Conservation (phyloP, 2,329 filamentous ascomycete genomes). For the Emergomyces orientalis region DNA sequence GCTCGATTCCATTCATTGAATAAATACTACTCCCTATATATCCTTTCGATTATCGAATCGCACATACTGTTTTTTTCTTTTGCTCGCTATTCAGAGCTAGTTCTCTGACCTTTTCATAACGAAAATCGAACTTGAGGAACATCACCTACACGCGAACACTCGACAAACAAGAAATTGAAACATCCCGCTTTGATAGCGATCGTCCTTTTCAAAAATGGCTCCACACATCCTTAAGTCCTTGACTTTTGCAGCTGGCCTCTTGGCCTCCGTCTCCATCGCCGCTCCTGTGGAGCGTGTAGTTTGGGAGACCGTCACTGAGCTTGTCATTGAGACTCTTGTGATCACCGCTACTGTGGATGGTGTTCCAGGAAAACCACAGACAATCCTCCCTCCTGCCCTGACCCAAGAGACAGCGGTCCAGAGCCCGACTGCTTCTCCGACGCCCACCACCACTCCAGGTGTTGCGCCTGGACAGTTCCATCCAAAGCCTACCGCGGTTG, state of each 20-base stretch:
- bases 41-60: background rate
- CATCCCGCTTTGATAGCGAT: slow-evolving; percentile 7
- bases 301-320: slow-evolving; percentile 15
- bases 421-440: slow-evolving; percentile 12
- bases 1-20: slow-evolving; percentile 10
- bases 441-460: slow-evolving; percentile 10
- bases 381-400: slow-evolving; percentile 28
- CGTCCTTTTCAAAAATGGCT: slow-evolving; percentile 13
- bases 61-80: background rate
- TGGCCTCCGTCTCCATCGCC: slow-evolving; percentile 14
- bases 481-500: slow-evolving; percentile 1
- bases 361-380: slow-evolving; percentile 39
- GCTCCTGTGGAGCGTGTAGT: slow-evolving; percentile 11
- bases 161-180: background rate
- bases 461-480: slow-evolving; percentile 9
- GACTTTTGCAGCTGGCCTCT: slow-evolving; percentile 15
- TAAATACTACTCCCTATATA: slow-evolving; percentile 2
- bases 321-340: slow-evolving; percentile 19
- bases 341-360: slow-evolving; percentile 39
- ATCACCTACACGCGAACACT: background rate
- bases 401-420: background rate
- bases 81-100: slow-evolving; percentile 4
- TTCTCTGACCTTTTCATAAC: background rate
- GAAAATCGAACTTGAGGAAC: background rate
- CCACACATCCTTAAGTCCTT: slow-evolving; percentile 16